A percentile compares a stretch with the other conserved stretches of the same genome.
These are phyloP conservation scores for Phytopythium oedochilum DNA, from an alignment of 352 stramenopile genomes.

Conservation along the genomic window DNA sequence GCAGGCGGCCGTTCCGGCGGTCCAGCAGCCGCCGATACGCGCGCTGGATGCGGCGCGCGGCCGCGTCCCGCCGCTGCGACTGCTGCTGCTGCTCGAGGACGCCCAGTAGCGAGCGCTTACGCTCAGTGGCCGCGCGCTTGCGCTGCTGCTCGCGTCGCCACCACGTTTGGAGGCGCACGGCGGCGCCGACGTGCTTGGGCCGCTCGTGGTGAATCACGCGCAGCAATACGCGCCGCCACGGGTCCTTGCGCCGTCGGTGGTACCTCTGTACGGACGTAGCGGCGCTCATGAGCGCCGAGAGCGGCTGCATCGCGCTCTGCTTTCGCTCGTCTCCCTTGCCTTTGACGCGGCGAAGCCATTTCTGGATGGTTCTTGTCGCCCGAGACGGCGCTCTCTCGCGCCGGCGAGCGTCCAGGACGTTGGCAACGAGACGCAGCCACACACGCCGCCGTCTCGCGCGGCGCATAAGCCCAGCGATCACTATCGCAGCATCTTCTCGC, in stretches of 20 bases:
- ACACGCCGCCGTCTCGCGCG: neutral
- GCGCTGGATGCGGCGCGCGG: slow-evolving; percentile 28
- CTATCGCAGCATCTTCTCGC: slow-evolving; percentile 3
- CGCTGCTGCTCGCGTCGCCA: slow-evolving; percentile 18
- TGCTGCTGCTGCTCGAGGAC: slow-evolving; percentile 21
- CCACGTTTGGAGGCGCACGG: slow-evolving; percentile 10
- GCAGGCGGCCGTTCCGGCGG: slow-evolving; percentile 25
- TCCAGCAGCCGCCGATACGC: slow-evolving; percentile 19
- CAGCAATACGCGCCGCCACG: slow-evolving; percentile 22
- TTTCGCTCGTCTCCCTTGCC: neutral
- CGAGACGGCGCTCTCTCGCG: neutral
- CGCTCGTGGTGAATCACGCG: slow-evolving; percentile 23
- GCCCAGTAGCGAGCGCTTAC: slow-evolving; percentile 6
- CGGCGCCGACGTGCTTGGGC: slow-evolving; percentile 15
- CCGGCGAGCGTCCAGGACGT: neutral
- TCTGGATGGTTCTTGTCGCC: slow-evolving; percentile 8
- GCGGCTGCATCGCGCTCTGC: slow-evolving; percentile 7
- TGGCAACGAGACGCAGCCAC: slow-evolving; percentile 2
- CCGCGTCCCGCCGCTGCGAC: slow-evolving; percentile 16
- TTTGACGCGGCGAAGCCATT: slow-evolving; percentile 10
- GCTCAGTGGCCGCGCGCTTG: slow-evolving; percentile 4
- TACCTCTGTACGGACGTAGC: slow-evolving; percentile 35
- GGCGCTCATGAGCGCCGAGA: slow-evolving; percentile 17
- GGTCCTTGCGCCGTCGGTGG: slow-evolving; percentile 22
- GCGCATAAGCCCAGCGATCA: neutral